Evolutionary conservation across 345 rosid genomes (phyloP).

Genomic region (Salix suchowensis): DNA sequence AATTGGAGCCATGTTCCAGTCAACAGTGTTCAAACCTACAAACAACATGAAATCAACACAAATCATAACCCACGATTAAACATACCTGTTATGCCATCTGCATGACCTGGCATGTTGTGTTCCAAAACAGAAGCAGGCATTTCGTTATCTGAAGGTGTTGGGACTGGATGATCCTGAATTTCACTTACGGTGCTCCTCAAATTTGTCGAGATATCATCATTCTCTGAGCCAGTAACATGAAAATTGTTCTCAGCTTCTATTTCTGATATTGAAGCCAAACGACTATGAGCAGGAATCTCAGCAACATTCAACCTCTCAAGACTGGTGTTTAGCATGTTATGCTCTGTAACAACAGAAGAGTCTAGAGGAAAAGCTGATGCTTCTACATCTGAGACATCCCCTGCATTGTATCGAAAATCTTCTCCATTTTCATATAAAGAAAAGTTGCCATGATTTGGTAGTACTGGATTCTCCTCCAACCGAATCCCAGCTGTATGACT

Average conservation of each 20-base stretch:
- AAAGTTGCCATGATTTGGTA: slow-evolving; percentile 22
- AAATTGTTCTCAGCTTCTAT: slow-evolving; percentile 46
- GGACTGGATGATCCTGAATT: slow-evolving; percentile 36
- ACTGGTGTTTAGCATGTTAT: slow-evolving; percentile 15
- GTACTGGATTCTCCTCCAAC: slow-evolving; percentile 37
- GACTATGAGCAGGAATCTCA: slow-evolving; percentile 36
- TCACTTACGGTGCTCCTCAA: slow-evolving; percentile 36
- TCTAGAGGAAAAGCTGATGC: slow-evolving; percentile 36
- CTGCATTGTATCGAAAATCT: slow-evolving; percentile 28
- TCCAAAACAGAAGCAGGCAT: slow-evolving; percentile 35
- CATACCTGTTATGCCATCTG: slow-evolving; percentile 31
- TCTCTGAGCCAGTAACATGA: slow-evolving; percentile 32
- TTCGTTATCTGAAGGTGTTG: slow-evolving; percentile 30
- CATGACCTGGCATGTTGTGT: slow-evolving; percentile 34
- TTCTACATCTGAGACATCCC: slow-evolving; percentile 34
- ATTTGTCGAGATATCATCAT: slow-evolving; percentile 33
- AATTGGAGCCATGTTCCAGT: not conserved
- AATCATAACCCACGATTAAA: not conserved
- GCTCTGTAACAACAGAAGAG: slow-evolving; percentile 26
- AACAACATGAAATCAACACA: not conserved
- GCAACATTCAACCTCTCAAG: slow-evolving; percentile 29
- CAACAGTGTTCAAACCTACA: not conserved
- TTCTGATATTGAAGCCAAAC: slow-evolving; percentile 57
- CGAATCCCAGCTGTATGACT: slow-evolving; percentile 23
- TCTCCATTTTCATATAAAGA: slow-evolving; percentile 37